phyloP scores from a whole-genome alignment of 202 grass and related monocot species.

The Cymbopogon flexuosus region DNA sequence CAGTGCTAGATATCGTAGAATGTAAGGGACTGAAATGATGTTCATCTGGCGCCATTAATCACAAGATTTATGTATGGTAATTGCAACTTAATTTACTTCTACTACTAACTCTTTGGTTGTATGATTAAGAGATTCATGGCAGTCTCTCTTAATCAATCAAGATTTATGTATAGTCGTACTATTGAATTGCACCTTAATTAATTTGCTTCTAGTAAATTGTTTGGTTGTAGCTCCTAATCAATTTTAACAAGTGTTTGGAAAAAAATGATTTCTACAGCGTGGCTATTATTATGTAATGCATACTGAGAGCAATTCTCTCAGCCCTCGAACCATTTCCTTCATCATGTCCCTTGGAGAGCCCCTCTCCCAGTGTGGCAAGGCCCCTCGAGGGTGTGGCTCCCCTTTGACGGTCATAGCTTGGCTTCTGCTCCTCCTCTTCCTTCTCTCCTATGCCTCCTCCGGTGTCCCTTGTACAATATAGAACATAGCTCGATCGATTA shows the following conservation, averaged over 20 bases:
- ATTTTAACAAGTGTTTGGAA: too few species aligned
- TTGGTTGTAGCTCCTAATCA: not conserved
- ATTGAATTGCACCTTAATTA: not conserved
- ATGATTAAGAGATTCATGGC: not conserved
- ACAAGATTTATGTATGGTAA: not conserved
- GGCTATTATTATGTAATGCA: too few species aligned
- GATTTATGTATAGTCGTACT: not conserved
- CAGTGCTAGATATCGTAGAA: not conserved
- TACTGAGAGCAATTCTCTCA: too few species aligned
- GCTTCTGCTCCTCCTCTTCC: too few species aligned
- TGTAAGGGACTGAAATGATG: not conserved
- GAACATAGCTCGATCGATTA: not conserved
- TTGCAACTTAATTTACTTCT: not conserved
- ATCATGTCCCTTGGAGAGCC: too few species aligned
- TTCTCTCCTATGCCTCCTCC: too few species aligned
- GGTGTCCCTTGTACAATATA: not conserved
- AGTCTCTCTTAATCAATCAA: not conserved
- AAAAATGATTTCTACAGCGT: too few species aligned
- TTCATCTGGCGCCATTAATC: not conserved
- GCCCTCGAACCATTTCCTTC: too few species aligned
- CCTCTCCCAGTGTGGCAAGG: too few species aligned
- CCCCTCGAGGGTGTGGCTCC: too few species aligned
- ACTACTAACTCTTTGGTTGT: too few species aligned
- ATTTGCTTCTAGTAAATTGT: not conserved
- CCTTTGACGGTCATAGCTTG: too few species aligned